Percentiles rank a stretch among this genome's conserved stretches.
phyloP scores from a whole-genome alignment of 1,139 yeast genomes.

The Candida tropicalis region DNA sequence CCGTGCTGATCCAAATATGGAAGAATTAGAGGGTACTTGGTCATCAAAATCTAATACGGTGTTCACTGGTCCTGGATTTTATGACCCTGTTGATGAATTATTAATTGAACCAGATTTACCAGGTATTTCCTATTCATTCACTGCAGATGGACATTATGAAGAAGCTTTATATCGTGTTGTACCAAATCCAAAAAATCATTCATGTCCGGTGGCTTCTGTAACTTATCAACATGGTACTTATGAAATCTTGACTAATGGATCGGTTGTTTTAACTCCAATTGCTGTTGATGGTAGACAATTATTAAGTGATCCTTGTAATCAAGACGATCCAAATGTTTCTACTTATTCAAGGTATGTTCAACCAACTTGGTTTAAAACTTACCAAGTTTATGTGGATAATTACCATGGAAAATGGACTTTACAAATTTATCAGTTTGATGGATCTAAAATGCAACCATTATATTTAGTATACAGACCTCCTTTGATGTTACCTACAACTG shows the following conservation, averaged over 20 bases:
- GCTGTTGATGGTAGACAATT: conserved; percentile 92
- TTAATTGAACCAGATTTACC: conserved; percentile 94
- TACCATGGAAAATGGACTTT: conserved; percentile 84
- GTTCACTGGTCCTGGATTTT: conserved; percentile 95
- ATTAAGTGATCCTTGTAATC: conserved; percentile 79
- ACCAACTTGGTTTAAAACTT: conserved; percentile 60
- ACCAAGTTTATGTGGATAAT: conserved; percentile 62
- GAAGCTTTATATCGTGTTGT: conserved; percentile 83
- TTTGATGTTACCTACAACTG: conserved; percentile 89
- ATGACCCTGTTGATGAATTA: conserved; percentile 92
- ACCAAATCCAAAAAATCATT: conserved; percentile 71
- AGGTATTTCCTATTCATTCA: conserved; percentile 90
- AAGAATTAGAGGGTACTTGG: conserved; percentile 86
- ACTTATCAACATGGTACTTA: conserved; percentile 91
- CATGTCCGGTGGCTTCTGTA: conserved; percentile 80
- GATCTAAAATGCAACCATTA: conserved; percentile 80
- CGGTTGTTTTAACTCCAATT: conserved; percentile 70
- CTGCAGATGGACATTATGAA: conserved; percentile 87
- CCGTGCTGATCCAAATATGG: conserved; percentile 30
- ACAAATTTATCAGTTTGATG: conserved; percentile 79
- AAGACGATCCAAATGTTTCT: conserved; percentile 45
- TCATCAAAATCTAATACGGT: conserved; percentile 90
- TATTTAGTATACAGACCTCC: conserved; percentile 94
- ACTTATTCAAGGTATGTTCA: conserved; percentile 73
- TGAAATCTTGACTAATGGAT: conserved; percentile 62